These are phyloP conservation scores for Dorcoceras hygrometricum DNA, from an alignment of 257 asterid species.

Conservation along the genomic window DNA sequence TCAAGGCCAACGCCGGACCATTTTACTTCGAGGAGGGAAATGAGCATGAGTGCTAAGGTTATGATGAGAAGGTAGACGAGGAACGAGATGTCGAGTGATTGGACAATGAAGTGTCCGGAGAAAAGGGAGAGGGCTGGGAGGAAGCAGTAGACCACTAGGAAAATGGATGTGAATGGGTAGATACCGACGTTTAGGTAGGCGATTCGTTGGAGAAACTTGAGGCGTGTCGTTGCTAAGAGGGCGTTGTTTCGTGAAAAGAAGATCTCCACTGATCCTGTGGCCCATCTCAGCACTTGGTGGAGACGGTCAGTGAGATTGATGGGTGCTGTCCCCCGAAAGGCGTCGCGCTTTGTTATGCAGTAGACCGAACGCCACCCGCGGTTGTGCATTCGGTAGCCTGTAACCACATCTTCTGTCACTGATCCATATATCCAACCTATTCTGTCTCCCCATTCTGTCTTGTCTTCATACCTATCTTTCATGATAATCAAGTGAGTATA, in stretches of 20 bases:
- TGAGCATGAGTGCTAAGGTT: constrained; percentile 55
- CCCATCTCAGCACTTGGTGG: constrained; percentile 98
- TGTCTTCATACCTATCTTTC: constrained; percentile 76
- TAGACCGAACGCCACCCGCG: constrained; percentile 97
- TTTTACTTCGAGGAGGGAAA: constrained; percentile 85
- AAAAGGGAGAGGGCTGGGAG: constrained; percentile 89
- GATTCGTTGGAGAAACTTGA: constrained; percentile 81
- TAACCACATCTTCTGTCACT: constrained; percentile 93
- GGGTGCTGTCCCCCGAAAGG: constrained; percentile 90
- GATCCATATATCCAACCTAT: constrained; percentile 98
- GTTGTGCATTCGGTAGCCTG: constrained; percentile 99
- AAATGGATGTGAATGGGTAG: constrained; percentile 91
- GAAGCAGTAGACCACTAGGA: constrained; percentile 81
- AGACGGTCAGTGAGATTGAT: constrained; percentile 92
- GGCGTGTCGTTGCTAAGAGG: constrained; percentile 64
- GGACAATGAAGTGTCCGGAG: constrained; percentile 86
- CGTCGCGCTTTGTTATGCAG: constrained; percentile 93
- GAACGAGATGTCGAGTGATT: constrained; percentile 49
- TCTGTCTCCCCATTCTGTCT: constrained; percentile 98
- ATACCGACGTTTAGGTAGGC: constrained; percentile 95
- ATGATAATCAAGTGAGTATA: neutral
- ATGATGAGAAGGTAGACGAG: constrained; percentile 66
- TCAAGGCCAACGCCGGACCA: constrained; percentile 93
- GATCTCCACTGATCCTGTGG: constrained; percentile 95
- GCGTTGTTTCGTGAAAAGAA: constrained; percentile 92